These are phyloP conservation scores for Amanita rubescens DNA, from an alignment of 768 basidiomycete species.

Conservation along the genomic window DNA sequence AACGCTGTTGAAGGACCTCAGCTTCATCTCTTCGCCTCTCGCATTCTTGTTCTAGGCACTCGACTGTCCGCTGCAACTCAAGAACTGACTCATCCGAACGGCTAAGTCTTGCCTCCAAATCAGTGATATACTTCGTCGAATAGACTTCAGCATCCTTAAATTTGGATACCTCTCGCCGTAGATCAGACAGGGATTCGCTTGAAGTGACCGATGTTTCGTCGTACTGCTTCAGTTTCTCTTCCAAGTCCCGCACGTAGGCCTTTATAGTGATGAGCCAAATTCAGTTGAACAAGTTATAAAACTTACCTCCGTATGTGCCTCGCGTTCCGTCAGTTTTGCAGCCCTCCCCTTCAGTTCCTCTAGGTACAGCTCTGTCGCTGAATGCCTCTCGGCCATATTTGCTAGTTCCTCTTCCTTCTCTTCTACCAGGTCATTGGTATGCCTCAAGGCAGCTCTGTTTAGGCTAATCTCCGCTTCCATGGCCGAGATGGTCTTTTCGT, in stretches of 20 bases:
- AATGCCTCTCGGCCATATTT: constrained; percentile 58
- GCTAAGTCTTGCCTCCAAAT: constrained; percentile 75
- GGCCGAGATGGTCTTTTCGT: constrained; percentile 92
- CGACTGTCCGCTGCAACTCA: constrained; percentile 60
- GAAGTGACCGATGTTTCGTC: constrained; percentile 75
- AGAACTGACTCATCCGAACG: constrained; percentile 75
- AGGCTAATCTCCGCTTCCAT: constrained; percentile 91
- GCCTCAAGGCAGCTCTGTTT: constrained; percentile 78
- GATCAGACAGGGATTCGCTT: constrained; percentile 71
- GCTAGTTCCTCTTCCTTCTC: constrained; percentile 83
- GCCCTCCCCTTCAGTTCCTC: constrained; percentile 79
- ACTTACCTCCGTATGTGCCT: constrained; percentile 82
- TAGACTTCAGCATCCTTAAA: constrained; percentile 71
- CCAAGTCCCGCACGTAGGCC: constrained; percentile 91
- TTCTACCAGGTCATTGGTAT: constrained; percentile 88
- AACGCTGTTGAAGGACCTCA: constrained; percentile 57
- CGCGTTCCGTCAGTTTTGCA: constrained; percentile 79
- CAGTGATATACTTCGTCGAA: constrained; percentile 73
- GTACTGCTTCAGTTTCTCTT: constrained; percentile 82
- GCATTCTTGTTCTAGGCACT: constrained; percentile 68
- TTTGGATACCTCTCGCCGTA: constrained; percentile 74
- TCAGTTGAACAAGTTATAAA: neutral
- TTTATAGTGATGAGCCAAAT: constrained; percentile 24
- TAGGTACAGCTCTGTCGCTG: constrained; percentile 78
- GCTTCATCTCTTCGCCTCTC: constrained; percentile 70